Evolutionary conservation across 2,329 filamentous ascomycete genomes (phyloP), one percentile per base, ranked within the genome.

Genomic region (Cephalotrichum gorgonifer): DNA sequence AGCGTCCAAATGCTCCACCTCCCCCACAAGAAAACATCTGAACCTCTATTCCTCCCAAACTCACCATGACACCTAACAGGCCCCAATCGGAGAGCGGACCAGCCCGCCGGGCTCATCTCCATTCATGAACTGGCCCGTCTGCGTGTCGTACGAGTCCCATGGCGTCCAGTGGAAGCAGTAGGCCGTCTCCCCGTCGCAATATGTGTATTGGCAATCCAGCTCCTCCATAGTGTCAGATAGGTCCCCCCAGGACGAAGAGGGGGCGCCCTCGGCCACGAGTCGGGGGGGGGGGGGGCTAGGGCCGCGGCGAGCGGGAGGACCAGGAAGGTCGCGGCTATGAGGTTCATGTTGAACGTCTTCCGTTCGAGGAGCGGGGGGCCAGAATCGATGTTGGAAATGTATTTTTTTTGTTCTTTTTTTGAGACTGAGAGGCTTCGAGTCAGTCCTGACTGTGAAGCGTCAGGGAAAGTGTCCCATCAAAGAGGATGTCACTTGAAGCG

Each of bases 101-200:
- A 28, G 17, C 43, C 30, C 27, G 2, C 23, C 25, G 17, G 31
- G 15, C 43, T 28, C 43, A 8, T 28, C 43, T n/a, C 43, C 43
- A 30, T 33, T 26, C 43, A 30, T 20, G 12, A 26, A 44, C 43
- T 20, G 43, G 14, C 43, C 43, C 20, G 55, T 53, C 2, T 54
- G 57, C 17, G 56, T 50, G 44, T 69, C 59, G 51, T 59, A 67
- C n/a, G 56, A 56, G 6, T 63, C 68, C 42, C 14, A 67, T 53
- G 15, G 66, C 66, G 23, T 58, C 60, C 66, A 71, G 55, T 61
- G 65, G 52, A 65, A 62, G 55, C 68, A 70, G 60, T 62, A 70
- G 3, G 60, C 60, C 3, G 57, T 58, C 14, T 54, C 52, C 15
- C 58, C 55, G 39, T 63, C 62, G 57, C 67, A 68, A 55, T 66